phyloP scores from a whole-genome alignment of 768 basidiomycete genomes.

The Lyophyllum semitale region DNA sequence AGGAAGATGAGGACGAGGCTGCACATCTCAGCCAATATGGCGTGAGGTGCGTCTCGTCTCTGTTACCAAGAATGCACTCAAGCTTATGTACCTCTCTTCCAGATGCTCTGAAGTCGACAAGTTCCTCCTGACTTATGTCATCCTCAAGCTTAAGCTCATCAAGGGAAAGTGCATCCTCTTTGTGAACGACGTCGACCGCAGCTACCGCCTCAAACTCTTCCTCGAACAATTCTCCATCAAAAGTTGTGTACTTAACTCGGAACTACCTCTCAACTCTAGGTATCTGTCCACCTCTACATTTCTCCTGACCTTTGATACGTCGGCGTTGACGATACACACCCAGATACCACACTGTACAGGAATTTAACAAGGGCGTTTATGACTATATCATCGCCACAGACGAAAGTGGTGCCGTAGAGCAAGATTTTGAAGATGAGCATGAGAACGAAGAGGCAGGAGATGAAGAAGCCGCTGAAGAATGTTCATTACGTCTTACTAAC shows the following conservation, averaged over 20 bases:
- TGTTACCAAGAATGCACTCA: not conserved
- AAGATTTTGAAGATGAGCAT: slow-evolving; percentile 49
- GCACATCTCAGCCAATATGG: slow-evolving; percentile 84
- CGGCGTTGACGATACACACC: not conserved
- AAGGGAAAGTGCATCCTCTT: slow-evolving; percentile 96
- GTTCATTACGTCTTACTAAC: slow-evolving; percentile 20
- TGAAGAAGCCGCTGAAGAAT: slow-evolving; percentile 39
- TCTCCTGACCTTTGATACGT: not conserved
- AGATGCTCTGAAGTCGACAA: slow-evolving; percentile 95
- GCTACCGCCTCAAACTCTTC: slow-evolving; percentile 96
- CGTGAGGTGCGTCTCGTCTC: slow-evolving; percentile 53
- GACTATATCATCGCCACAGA: slow-evolving; percentile 99
- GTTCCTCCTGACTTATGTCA: slow-evolving; percentile 93
- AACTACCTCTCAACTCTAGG: slow-evolving; percentile 94
- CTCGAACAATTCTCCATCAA: slow-evolving; percentile 97
- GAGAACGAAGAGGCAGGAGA: slow-evolving; percentile 39
- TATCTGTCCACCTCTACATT: too few species aligned
- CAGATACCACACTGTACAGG: slow-evolving; percentile 96
- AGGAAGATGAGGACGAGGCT: slow-evolving; percentile 84
- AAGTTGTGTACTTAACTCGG: slow-evolving; percentile 93
- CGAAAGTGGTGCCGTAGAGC: slow-evolving; percentile 62
- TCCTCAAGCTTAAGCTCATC: slow-evolving; percentile 94
- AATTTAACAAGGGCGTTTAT: slow-evolving; percentile 98
- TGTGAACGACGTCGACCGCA: slow-evolving; percentile 93
- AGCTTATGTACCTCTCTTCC: slow-evolving; percentile 2